Evolutionary conservation across 140 eudicot species (phyloP).

Genomic region (Anethum foeniculum): DNA sequence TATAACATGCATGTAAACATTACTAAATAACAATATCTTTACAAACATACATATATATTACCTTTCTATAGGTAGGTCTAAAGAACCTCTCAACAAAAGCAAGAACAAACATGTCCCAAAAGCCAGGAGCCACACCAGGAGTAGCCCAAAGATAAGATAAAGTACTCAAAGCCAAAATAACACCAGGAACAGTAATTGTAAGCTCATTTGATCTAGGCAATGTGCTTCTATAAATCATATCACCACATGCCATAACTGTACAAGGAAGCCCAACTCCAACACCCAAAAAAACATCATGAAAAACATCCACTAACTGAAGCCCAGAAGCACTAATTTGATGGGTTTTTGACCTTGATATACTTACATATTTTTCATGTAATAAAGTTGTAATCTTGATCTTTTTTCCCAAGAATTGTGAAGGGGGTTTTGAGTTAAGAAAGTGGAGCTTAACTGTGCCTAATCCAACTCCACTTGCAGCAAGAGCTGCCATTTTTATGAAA

Average conservation of each 20-base stretch:
- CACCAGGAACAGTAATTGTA: constrained; percentile 81
- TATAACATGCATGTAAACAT: background rate
- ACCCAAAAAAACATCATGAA: constrained; percentile 76
- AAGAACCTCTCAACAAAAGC: constrained; percentile 86
- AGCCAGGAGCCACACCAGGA: constrained; percentile 99
- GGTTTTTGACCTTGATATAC: constrained; percentile 34
- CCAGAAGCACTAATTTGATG: constrained; percentile 44
- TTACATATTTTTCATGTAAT: constrained; percentile 22
- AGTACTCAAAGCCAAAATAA: constrained; percentile 67
- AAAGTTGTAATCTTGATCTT: constrained; percentile 35
- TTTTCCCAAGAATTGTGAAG: constrained; percentile 57
- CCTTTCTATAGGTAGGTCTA: constrained; percentile 78
- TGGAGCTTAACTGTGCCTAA: constrained; percentile 40
- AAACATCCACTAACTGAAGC: constrained; percentile 35
- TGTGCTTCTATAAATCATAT: constrained; percentile 91
- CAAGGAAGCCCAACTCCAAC: constrained; percentile 99
- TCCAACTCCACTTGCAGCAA: constrained; percentile 43
- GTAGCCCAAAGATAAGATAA: constrained; percentile 98
- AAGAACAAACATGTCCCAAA: constrained; percentile 99
- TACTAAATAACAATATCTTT: constrained; percentile 1
- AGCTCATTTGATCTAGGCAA: constrained; percentile 69
- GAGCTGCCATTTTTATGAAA: constrained; percentile 45
- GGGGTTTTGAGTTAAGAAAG: constrained; percentile 32
- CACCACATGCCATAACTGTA: constrained; percentile 98
- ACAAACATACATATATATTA: constrained; percentile 1